Evolutionary conservation across 73 alveolate genomes (phyloP).

Genomic region (Durusdinium trenchii): DNA sequence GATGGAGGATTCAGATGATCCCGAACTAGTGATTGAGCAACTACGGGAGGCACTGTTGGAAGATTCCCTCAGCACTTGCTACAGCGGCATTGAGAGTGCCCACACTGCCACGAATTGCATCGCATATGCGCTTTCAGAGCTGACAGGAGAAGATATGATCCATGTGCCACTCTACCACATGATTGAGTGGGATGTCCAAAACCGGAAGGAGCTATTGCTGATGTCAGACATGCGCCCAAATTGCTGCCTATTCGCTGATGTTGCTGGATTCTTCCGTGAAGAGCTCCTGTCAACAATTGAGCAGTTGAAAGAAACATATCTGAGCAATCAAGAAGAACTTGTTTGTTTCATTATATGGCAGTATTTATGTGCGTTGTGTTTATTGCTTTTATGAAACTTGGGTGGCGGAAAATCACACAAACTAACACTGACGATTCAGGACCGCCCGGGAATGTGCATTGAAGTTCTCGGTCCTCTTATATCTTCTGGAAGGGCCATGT

Average conservation of each 20-base stretch:
- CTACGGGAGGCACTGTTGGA: background rate
- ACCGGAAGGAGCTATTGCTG: background rate
- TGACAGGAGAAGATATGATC: background rate
- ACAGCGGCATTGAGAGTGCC: background rate
- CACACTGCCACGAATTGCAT: background rate
- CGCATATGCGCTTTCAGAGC: background rate
- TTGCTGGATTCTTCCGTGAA: background rate
- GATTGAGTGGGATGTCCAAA: background rate
- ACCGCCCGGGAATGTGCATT: background rate
- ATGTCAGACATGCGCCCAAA: background rate
- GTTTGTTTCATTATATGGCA: background rate
- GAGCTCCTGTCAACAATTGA: background rate
- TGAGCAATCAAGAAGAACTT: no score
- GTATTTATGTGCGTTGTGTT: background rate
- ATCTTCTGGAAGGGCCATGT: background rate
- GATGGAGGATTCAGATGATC: background rate
- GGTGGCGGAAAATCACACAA: no score
- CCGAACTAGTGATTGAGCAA: background rate
- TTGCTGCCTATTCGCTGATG: background rate
- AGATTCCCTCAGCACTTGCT: background rate
- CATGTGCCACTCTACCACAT: background rate
- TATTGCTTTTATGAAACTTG: background rate
- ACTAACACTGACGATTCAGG: no score
- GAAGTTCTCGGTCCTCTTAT: background rate
- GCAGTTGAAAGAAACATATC: background rate